Conservation (phyloP, 371 early-diverging fungal genomes). For the Quaeritorhiza haematococci region DNA sequence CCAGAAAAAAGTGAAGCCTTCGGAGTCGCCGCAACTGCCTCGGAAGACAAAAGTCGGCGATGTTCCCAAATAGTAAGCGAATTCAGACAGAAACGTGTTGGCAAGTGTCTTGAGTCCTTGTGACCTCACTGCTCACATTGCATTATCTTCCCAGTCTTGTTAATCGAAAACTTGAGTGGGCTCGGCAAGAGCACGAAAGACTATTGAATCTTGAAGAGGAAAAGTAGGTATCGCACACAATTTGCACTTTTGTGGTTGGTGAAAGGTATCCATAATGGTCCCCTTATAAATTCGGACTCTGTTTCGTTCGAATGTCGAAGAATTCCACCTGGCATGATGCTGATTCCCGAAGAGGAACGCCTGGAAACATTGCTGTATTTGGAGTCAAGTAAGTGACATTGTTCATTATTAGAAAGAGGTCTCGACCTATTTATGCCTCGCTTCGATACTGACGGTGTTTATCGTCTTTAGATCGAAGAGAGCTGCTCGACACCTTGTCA, state of each 20-base stretch:
- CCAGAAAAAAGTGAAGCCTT: too few species aligned
- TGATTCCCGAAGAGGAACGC: constrained; percentile 31
- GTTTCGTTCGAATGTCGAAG: constrained; percentile 2
- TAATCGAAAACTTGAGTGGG: constrained; percentile 45
- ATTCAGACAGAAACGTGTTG: too few species aligned
- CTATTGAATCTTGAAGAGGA: constrained; percentile 26
- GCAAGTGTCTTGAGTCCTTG: constrained; percentile 3
- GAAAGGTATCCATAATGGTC: too few species aligned
- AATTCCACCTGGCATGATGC: constrained; percentile 34
- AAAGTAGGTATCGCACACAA: constrained; percentile 29
- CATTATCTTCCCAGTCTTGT: constrained; percentile 23
- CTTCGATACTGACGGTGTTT: constrained; percentile 2
- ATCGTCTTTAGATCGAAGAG: constrained; percentile 14
- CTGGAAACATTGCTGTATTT: constrained; percentile 19
- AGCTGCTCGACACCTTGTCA: constrained; percentile 23
- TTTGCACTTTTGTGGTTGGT: too few species aligned
- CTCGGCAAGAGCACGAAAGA: constrained; percentile 33
- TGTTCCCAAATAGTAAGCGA: constrained; percentile 41
- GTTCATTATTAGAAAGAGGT: neutral
- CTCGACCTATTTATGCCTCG: neutral
- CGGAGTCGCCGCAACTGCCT: too few species aligned
- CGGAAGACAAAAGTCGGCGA: constrained; percentile 32
- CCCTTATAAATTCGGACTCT: constrained; percentile 3
- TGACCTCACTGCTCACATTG: neutral
- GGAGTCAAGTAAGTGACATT: neutral